Evolutionary conservation across 1,284 basidiomycete species (phyloP).

Genomic region (Microbotryum silenes-acaulis): DNA sequence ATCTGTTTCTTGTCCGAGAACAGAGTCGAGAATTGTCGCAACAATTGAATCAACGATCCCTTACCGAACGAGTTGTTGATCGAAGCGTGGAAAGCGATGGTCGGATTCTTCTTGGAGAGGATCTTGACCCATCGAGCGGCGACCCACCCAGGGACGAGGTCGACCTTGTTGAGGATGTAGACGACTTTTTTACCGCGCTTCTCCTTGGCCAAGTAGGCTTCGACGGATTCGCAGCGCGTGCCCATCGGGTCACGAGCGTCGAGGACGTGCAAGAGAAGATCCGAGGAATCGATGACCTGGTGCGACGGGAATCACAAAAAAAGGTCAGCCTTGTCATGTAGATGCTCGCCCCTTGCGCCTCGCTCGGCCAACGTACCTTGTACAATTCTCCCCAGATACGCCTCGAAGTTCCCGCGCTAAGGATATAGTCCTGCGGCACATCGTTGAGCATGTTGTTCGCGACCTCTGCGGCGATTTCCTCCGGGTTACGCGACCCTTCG

Average conservation of each 20-base stretch:
- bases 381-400: slow-evolving; percentile 97
- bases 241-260: slow-evolving; percentile 95
- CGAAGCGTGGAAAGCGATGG: slow-evolving; percentile 96
- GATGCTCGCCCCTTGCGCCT: background rate
- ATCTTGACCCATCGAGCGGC: slow-evolving; percentile 96
- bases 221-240: slow-evolving; percentile 91
- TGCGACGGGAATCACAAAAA: background rate
- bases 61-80: slow-evolving; percentile 99
- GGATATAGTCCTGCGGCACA: slow-evolving; percentile 37
- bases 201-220: slow-evolving; percentile 90
- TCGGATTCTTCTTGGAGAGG: slow-evolving; percentile 86
- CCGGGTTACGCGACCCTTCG: slow-evolving; percentile 31
- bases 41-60: slow-evolving; percentile 91
- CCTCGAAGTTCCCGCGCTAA: slow-evolving; percentile 64
- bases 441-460: slow-evolving; percentile 31
- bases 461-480: slow-evolving; percentile 22
- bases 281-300: slow-evolving; percentile 88
- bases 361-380: slow-evolving; percentile 48
- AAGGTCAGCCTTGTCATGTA: too few relatives aligned
- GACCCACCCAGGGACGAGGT: slow-evolving; percentile 97
- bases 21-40: slow-evolving; percentile 92
- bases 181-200: slow-evolving; percentile 97
- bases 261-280: slow-evolving; percentile 90
- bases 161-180: slow-evolving; percentile 96
- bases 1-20: slow-evolving; percentile 99